Conservation (phyloP, 306 rosid species). For the Begonia fuchsioides region DNA sequence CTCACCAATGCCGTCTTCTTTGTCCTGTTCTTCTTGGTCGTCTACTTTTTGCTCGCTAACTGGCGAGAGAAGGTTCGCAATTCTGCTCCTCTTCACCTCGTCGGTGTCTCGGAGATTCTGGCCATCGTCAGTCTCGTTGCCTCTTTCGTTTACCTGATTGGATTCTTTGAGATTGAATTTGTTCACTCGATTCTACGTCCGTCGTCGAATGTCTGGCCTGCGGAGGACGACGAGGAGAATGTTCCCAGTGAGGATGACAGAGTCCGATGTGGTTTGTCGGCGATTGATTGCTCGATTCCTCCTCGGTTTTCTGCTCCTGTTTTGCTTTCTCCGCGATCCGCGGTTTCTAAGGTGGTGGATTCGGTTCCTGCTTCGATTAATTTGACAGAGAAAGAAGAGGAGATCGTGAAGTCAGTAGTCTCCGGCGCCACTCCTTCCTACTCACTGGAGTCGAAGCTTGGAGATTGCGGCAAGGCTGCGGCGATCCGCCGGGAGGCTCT, state of each 20-base stretch:
- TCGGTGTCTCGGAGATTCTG: constrained; percentile 46
- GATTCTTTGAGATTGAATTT: constrained; percentile 72
- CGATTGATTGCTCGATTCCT: constrained; percentile 22
- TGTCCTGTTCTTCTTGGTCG: constrained; percentile 60
- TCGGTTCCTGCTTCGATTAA: constrained; percentile 2
- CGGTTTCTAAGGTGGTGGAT: constrained; percentile 12
- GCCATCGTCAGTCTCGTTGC: constrained; percentile 49
- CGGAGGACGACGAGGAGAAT: constrained; percentile 36
- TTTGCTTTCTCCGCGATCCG: constrained; percentile 9
- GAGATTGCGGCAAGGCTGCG: constrained; percentile 56
- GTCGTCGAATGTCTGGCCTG: constrained; percentile 31
- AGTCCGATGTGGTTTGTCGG: constrained; percentile 25
- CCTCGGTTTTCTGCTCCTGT: constrained; percentile 5
- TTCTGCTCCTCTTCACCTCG: constrained; percentile 62
- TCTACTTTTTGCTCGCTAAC: constrained; percentile 55
- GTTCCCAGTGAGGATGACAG: constrained; percentile 30
- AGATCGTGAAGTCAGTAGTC: constrained; percentile 36
- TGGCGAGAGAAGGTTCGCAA: constrained; percentile 88
- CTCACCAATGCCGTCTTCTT: constrained; percentile 55
- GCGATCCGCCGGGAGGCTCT: constrained; percentile 47
- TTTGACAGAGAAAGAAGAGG: constrained; percentile 37
- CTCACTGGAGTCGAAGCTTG: constrained; percentile 53
- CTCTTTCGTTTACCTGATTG: constrained; percentile 59
- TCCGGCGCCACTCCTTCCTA: constrained; percentile 52
- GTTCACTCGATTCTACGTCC: constrained; percentile 52